phyloP scores from a whole-genome alignment of 305 asterid species.

The Fraxinus greggii region DNA sequence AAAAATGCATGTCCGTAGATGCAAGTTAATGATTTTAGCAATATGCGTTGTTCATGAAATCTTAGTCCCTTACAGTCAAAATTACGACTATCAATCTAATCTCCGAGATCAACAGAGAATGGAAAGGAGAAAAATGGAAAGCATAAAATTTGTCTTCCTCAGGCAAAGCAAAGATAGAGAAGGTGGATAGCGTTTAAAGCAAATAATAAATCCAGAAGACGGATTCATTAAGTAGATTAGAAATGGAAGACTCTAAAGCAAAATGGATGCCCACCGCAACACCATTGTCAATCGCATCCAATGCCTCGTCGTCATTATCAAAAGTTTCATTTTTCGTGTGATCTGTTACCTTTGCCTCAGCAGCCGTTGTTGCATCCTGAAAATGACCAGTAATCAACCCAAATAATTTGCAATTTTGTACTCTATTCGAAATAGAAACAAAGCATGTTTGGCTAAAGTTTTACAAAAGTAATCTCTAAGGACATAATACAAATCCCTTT shows the following conservation, averaged over 20 bases:
- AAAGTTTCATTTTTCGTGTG: constrained; percentile 34
- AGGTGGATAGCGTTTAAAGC: too few relatives aligned
- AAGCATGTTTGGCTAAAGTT: neutral
- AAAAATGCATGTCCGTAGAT: neutral
- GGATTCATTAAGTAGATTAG: constrained; percentile 15
- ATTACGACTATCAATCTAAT: neutral
- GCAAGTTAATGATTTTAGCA: constrained; percentile 6
- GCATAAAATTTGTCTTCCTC: neutral
- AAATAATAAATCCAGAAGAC: neutral
- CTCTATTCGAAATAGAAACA: neutral
- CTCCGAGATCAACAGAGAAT: neutral
- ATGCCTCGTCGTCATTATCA: constrained; percentile 53
- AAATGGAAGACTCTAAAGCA: constrained; percentile 14
- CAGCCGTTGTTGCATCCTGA: constrained; percentile 50
- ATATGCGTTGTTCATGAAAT: neutral
- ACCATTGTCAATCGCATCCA: constrained; percentile 62
- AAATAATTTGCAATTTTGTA: neutral
- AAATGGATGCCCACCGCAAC: constrained; percentile 54
- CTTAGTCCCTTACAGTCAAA: constrained; percentile 1
- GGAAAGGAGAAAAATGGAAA: neutral
- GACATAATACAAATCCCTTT: neutral
- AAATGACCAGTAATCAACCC: constrained; percentile 23
- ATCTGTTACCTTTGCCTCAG: constrained; percentile 31
- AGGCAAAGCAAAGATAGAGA: constrained; percentile 7
- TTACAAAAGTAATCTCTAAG: neutral